Evolutionary conservation across 2,329 filamentous ascomycete genomes (phyloP), one percentile per base, ranked within the genome.

Genomic region (Hortaea werneckii): DNA sequence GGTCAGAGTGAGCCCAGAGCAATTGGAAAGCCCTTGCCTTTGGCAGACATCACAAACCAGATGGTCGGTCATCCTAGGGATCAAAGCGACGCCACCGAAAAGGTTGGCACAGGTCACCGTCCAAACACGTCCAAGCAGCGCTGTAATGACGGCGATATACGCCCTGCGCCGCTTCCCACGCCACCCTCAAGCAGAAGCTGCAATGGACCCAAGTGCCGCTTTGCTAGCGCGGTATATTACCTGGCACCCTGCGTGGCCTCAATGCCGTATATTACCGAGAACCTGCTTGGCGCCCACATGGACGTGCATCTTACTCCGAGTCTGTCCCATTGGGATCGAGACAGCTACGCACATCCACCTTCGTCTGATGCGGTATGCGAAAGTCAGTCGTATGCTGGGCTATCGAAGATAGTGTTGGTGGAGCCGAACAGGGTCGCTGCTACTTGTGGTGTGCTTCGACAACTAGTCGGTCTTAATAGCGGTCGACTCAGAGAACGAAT

Each of bases 321-420:
- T 7, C 43, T 63, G 6, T n/a, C 12, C 0, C 49, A 64, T 42
- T 65, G 61, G 62, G 52, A 60, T 13, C 58, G 61, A 26, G 54
- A 61, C 32, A 55, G 52, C 28, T 57, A 56, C 50, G 45, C 51
- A 6, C 49, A 58, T 37, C 34, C 48, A 3, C 42, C 42, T 5
- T 37, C 47, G 5, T 49, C 51, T 2, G 47, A 50, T 3, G 58
- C 50, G 1, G 57, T 63, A 12, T 55, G 56, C 4, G 62, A 65
- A 40, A 60, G 56, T 37, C 63, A 65, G 42, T 51, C 61, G 1
- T 57, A 61, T 41, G 45, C 45, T 5, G 61, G 55, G 5, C 46
- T 60, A 48, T 45, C 54, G 8, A 65, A 63, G 41, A 46, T 64
- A 13, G 54, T 63, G 1, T 46, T 65, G 9, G 60, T 65, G 5